A percentile compares a stretch with the other conserved stretches of the same genome.
Evolutionary conservation across 2,329 filamentous ascomycete genomes (phyloP).

Genomic region (Falciphora oryzae): DNA sequence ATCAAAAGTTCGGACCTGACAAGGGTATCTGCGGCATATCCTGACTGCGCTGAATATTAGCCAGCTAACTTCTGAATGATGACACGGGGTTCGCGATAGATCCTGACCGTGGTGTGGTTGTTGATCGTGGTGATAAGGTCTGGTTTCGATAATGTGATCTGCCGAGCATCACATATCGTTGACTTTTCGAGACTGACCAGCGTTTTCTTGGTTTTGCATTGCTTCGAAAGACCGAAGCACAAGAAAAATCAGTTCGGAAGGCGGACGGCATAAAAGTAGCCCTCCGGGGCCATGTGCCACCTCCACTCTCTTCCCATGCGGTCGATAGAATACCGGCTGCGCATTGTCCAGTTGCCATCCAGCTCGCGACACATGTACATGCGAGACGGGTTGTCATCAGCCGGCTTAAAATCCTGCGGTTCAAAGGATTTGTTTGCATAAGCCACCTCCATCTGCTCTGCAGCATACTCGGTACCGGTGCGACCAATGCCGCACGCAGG

Average conservation of each 20-base stretch:
- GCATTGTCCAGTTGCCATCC: constrained; percentile 54
- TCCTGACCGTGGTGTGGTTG: neutral
- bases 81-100: neutral
- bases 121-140: neutral
- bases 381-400: constrained; percentile 52
- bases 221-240: neutral
- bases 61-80: neutral
- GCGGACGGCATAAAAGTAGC: constrained; percentile 56
- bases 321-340: constrained; percentile 56
- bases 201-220: neutral
- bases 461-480: constrained; percentile 40
- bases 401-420: constrained; percentile 58
- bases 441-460: constrained; percentile 44
- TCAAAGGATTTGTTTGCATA: constrained; percentile 44
- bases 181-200: neutral
- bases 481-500: constrained; percentile 44
- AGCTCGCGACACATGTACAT: constrained; percentile 58
- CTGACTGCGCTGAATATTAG: neutral
- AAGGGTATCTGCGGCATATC: neutral
- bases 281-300: constrained; percentile 54
- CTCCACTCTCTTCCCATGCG: constrained; percentile 43
- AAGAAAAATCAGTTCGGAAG: constrained; percentile 31
- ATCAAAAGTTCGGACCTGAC: neutral
- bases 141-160: neutral
- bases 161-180: neutral